Percentiles rank a stretch among this genome's conserved stretches.
Evolutionary conservation across 352 stramenopile genomes (phyloP).

Genomic region (Pythium chondricola): DNA sequence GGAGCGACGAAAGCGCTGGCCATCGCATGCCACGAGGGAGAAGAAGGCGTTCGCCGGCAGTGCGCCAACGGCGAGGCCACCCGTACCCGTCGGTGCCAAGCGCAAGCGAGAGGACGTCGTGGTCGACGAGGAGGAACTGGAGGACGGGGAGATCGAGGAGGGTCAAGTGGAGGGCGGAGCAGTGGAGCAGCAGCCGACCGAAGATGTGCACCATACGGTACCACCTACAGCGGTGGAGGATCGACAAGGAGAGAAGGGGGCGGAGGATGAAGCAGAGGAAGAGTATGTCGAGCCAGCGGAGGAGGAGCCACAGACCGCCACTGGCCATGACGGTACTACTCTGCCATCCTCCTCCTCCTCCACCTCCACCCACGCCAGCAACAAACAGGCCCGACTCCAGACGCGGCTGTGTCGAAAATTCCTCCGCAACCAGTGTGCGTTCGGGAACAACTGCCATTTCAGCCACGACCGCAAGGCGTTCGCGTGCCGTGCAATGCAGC

Average conservation of each 20-base stretch:
- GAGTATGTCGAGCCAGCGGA: constrained; percentile 11
- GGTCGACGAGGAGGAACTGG: constrained; percentile 28
- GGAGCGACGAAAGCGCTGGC: constrained; percentile 70
- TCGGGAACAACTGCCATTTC: constrained; percentile 56
- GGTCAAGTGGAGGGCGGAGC: constrained; percentile 7
- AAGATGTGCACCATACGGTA: constrained; percentile 1
- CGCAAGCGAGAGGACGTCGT: constrained; percentile 41
- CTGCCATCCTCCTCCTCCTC: no score
- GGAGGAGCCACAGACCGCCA: neutral
- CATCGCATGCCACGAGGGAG: constrained; percentile 14
- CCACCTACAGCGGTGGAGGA: constrained; percentile 5
- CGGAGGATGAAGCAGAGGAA: constrained; percentile 14
- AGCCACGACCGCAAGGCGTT: constrained; percentile 63
- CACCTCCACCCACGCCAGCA: constrained; percentile 20
- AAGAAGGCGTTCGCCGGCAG: constrained; percentile 14
- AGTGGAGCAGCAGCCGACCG: constrained; percentile 18
- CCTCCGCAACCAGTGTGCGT: constrained; percentile 50
- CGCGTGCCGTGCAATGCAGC: constrained; percentile 47
- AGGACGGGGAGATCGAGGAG: constrained; percentile 56
- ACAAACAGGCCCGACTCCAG: constrained; percentile 31
- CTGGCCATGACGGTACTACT: no score
- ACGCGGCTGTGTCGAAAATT: constrained; percentile 63
- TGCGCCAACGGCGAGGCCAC: neutral
- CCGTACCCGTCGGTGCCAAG: constrained; percentile 20
- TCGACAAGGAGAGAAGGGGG: neutral